These are phyloP conservation scores for Cordyceps javanica DNA, from an alignment of 2,329 filamentous ascomycete genomes.

Conservation along the genomic window DNA sequence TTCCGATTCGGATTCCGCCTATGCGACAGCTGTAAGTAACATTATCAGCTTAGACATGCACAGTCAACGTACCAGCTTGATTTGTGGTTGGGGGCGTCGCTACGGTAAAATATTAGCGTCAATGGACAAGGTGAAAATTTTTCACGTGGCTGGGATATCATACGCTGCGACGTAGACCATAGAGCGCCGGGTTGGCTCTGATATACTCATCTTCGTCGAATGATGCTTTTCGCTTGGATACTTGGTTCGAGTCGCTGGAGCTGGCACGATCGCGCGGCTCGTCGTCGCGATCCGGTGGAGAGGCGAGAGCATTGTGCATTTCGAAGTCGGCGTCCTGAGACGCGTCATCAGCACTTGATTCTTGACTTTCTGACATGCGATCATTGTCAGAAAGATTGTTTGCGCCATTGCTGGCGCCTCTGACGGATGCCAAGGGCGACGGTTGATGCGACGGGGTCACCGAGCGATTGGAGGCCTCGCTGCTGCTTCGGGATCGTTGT, in stretches of 20 bases:
- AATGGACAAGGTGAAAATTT: constrained; percentile 16
- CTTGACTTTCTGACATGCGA: constrained; percentile 38
- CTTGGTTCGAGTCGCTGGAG: constrained; percentile 64
- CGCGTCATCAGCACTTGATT: constrained; percentile 46
- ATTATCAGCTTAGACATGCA: neutral
- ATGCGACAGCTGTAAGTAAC: constrained; percentile 5
- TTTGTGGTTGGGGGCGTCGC: constrained; percentile 52
- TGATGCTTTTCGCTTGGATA: constrained; percentile 65
- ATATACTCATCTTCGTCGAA: constrained; percentile 77
- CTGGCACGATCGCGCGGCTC: constrained; percentile 48
- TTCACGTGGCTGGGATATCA: constrained; percentile 27
- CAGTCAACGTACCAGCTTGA: constrained; percentile 46
- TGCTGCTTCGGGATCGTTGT: constrained; percentile 44
- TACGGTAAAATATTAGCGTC: constrained; percentile 30
- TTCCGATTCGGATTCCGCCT: constrained; percentile 58
- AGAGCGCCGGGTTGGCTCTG: constrained; percentile 85
- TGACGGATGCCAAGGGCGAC: constrained; percentile 34
- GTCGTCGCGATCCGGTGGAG: constrained; percentile 17
- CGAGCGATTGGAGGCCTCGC: constrained; percentile 68
- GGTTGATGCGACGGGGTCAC: constrained; percentile 47
- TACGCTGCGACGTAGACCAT: constrained; percentile 91
- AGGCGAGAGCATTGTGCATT: constrained; percentile 52
- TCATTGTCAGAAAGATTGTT: constrained; percentile 33
- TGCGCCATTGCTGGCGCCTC: constrained; percentile 36
- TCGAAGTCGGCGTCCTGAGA: constrained; percentile 73